phyloP scores from a whole-genome alignment of 1,284 basidiomycete genomes.

The Fistulinella staudtii region DNA sequence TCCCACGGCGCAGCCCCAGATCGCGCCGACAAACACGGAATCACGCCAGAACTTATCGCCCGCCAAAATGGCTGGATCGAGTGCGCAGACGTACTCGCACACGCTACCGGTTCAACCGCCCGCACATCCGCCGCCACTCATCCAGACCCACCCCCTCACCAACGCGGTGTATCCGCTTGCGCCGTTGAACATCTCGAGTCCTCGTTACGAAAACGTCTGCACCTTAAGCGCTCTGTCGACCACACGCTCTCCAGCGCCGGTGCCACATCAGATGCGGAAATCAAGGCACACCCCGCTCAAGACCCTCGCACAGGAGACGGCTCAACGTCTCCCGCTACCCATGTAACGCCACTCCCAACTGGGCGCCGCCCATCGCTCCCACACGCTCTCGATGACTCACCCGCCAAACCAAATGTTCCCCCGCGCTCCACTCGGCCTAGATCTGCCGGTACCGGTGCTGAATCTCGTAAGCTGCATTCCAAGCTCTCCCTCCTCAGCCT shows the following conservation, averaged over 20 bases:
- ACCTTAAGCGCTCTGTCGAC: slow-evolving; percentile 46
- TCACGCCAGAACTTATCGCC: slow-evolving; percentile 74
- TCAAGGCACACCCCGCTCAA: slow-evolving; percentile 4
- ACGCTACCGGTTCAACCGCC: slow-evolving; percentile 24
- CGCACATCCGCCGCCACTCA: slow-evolving; percentile 2
- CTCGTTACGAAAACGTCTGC: slow-evolving; percentile 35
- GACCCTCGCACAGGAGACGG: slow-evolving; percentile 9
- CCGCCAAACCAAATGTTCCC: slow-evolving; percentile 14
- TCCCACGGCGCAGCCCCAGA: slow-evolving; percentile 75
- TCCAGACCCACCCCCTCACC: slow-evolving; percentile 4
- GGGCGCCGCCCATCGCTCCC: slow-evolving; percentile 38
- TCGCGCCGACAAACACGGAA: slow-evolving; percentile 81
- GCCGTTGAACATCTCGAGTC: slow-evolving; percentile 33
- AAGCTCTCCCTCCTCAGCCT: slow-evolving; percentile 43
- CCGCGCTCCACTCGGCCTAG: slow-evolving; percentile 38
- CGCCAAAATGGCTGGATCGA: slow-evolving; percentile 63
- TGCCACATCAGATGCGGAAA: slow-evolving; percentile 25
- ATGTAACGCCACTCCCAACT: slow-evolving; percentile 12
- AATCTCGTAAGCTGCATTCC: slow-evolving; percentile 37
- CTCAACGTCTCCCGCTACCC: slow-evolving; percentile 8
- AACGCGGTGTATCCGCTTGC: slow-evolving; percentile 19
- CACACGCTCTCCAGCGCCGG: slow-evolving; percentile 34
- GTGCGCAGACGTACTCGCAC: slow-evolving; percentile 53
- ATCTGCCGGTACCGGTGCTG: slow-evolving; percentile 47
- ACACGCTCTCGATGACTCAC: slow-evolving; percentile 33